Evolutionary conservation across 1,139 yeast genomes (phyloP), one percentile per base, ranked within the genome.

Genomic region (Hemisphaericaspora lyxosophila): DNA sequence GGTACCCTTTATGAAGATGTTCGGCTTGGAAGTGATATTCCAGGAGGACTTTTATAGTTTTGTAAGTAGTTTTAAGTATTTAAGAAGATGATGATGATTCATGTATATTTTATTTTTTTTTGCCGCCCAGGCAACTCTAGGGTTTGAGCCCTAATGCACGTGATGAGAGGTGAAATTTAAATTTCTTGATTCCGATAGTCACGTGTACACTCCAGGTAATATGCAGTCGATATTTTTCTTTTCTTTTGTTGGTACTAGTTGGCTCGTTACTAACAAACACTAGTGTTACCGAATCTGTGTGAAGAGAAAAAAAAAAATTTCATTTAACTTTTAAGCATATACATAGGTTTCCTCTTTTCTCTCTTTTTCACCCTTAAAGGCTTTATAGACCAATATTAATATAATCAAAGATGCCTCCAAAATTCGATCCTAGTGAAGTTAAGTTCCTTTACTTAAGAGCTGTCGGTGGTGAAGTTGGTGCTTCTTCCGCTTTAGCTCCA

Each of bases 391-490:
- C 44, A 22, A 42, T 33, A 39, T 29, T 9, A 35, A 25, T 45
- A 18, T 18, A 45, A 45, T 40, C 44, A 56, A 67, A 62, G 51
- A 85, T 85, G 95, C 95, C 95, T 78, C 94, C 95, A 82, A 87
- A 92, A 82, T 81, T 90, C 80, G 98, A 92, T 77, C 99, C 99
- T 70, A 77, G 62, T 80, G 98, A 92, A 86, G 96, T 92, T 71
- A 90, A 90, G 78, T 88, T 79, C 86, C 82, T 92, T 79, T 92
- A 90, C 89, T 81, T 92, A 76, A 88, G 98, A 86, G 97, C 98
- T 75, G 95, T 90, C 61, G 99, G 98, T 85, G 98, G 99, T 82
- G 99, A 92, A 82, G 95, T 94, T 65, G 98, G 97, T 82, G 96
- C 97, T 67, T 90, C 98, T 53, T 87, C 98, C 57, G 96, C 98